Percentiles rank a stretch among this genome's conserved stretches.
phyloP scores from a whole-genome alignment of 768 basidiomycete genomes.

The Termitomyces bulborhizus region DNA sequence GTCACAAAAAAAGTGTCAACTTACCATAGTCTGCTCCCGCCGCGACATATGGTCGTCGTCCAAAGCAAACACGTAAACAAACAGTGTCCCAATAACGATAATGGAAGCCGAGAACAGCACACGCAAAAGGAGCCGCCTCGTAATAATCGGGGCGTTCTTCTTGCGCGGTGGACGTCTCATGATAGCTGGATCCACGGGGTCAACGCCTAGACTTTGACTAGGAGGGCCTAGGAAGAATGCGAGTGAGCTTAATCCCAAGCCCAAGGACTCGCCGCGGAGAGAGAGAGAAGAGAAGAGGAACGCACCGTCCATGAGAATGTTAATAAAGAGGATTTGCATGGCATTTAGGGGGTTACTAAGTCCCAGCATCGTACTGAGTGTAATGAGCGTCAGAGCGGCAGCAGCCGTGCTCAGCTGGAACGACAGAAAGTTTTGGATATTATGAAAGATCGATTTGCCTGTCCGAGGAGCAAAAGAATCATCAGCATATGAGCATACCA shows the following conservation, averaged over 20 bases:
- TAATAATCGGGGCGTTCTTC: conserved; percentile 89
- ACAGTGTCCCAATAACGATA: conserved; percentile 85
- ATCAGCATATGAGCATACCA: background rate
- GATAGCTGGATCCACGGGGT: conserved; percentile 89
- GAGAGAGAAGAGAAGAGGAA: background rate
- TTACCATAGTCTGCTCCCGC: conserved; percentile 94
- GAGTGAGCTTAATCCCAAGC: conserved; percentile 1
- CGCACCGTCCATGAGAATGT: conserved; percentile 96
- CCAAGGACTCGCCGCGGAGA: background rate
- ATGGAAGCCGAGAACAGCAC: conserved; percentile 92
- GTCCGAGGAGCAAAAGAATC: conserved; percentile 6
- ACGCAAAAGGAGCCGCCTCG: conserved; percentile 59
- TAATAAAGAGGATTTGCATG: conserved; percentile 99
- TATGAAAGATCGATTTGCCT: conserved; percentile 98
- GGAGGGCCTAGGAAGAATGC: conserved; percentile 62
- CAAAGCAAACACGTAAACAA: conserved; percentile 78
- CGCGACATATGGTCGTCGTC: conserved; percentile 79
- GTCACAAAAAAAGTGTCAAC: conserved; percentile 1
- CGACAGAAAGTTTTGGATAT: conserved; percentile 95
- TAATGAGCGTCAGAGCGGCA: conserved; percentile 91
- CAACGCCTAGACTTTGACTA: conserved; percentile 93
- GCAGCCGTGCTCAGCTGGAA: conserved; percentile 99
- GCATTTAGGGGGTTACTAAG: conserved; percentile 92
- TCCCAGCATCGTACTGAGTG: conserved; percentile 85
- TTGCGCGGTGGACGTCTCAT: conserved; percentile 92